Percentiles rank a stretch among this genome's conserved stretches.
Evolutionary conservation across 2,329 filamentous ascomycete species (phyloP).

Genomic region (Botrytis pseudocinerea): DNA sequence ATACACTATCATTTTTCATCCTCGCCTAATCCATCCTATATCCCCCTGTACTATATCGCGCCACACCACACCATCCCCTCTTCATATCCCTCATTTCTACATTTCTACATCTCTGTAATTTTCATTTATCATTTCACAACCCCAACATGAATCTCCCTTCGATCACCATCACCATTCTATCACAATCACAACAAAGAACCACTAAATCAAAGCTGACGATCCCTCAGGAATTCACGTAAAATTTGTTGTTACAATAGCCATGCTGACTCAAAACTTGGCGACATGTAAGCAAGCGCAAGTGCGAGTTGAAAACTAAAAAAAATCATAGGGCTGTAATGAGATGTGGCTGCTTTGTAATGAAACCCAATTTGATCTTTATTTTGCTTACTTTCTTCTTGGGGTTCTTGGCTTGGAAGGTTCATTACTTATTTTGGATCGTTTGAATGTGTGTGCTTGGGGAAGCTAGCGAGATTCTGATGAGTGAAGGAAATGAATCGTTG

Average conservation of each 20-base stretch:
- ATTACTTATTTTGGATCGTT: neutral
- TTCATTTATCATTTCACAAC: neutral
- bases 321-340: neutral
- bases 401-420: neutral
- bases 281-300: neutral
- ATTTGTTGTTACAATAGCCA: neutral
- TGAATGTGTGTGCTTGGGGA: neutral
- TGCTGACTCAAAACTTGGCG: neutral
- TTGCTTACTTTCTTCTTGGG: neutral
- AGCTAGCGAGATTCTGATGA: neutral
- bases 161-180: neutral
- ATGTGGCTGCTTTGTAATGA: neutral
- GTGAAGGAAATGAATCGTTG: neutral
- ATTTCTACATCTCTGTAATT: neutral
- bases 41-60: neutral
- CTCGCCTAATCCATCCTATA: neutral
- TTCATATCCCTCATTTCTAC: neutral
- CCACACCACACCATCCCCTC: neutral
- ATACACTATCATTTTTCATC: neutral
- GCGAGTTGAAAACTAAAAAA: neutral
- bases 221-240: neutral
- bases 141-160: neutral
- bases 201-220: neutral
- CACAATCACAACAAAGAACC: neutral
- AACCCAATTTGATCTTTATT: neutral